Percentiles rank a stretch among this genome's conserved stretches.
These are phyloP conservation scores for Saksenaea oblongispora DNA, from an alignment of 371 early-diverging fungal species.

Conservation along the genomic window DNA sequence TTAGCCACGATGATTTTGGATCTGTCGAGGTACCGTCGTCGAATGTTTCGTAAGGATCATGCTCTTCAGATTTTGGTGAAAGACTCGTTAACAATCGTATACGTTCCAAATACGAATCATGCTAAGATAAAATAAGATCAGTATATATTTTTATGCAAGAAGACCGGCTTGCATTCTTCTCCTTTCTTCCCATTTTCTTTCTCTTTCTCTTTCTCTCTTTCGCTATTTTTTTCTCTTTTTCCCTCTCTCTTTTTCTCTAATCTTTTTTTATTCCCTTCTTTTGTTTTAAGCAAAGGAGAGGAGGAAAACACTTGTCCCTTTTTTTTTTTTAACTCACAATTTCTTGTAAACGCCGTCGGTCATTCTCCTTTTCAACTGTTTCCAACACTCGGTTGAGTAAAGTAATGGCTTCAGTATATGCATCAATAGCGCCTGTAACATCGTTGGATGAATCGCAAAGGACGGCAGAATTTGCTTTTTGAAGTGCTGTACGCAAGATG, in stretches of 20 bases:
- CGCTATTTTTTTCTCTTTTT: slow-evolving; percentile 1
- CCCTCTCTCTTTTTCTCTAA: neutral
- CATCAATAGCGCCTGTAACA: slow-evolving; percentile 43
- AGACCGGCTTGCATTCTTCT: neutral
- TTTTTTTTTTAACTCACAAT: slow-evolving; percentile 35
- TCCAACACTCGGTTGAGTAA: slow-evolving; percentile 41
- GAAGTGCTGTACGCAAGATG: slow-evolving; percentile 44
- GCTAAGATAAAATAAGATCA: slow-evolving; percentile 14
- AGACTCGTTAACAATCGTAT: slow-evolving; percentile 25
- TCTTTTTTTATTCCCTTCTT: neutral
- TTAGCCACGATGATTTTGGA: slow-evolving; percentile 12
- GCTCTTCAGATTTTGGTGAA: slow-evolving; percentile 26
- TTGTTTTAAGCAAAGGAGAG: neutral
- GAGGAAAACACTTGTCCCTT: too few species aligned
- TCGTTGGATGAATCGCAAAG: slow-evolving; percentile 48
- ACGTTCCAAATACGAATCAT: slow-evolving; percentile 31
- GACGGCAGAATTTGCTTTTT: slow-evolving; percentile 50
- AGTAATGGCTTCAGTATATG: slow-evolving; percentile 47
- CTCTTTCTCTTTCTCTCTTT: neutral
- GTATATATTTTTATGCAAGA: slow-evolving; percentile 1
- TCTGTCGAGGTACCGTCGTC: slow-evolving; percentile 11
- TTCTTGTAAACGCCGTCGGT: slow-evolving; percentile 40
- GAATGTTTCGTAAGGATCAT: slow-evolving; percentile 24
- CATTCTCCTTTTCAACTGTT: slow-evolving; percentile 41
- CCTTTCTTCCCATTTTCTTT: slow-evolving; percentile 2